Evolutionary conservation across 257 asterid species (phyloP), one percentile per base, ranked within the genome.

Genomic region (Petrea volubilis): DNA sequence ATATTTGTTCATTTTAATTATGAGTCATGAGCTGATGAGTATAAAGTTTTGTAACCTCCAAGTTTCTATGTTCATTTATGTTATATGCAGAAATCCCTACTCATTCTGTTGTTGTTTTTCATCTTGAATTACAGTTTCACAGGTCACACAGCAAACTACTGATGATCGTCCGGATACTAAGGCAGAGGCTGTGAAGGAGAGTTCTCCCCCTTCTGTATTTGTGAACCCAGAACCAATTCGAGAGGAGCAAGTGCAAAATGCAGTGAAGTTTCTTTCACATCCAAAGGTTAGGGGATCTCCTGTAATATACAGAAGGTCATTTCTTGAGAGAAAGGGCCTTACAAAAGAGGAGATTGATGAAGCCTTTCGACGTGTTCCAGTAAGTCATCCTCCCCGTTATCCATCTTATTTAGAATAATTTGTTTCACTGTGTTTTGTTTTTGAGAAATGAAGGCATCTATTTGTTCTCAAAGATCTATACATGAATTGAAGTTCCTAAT

Each of bases 281-380:
- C 98, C 99, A 64, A 95, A 85, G 72, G 99, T 95, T 60, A 90
- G 64, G 79, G 99, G 98, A 73, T 95, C 99, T 17, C 98, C 99
- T 18, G 91, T 95, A 65, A 84, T 88, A 40, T 84, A 95, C 67
- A 90, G 99, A 78, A 86, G 98, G 71, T 95, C 99, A 9, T 95
- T 95, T 92, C 99, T 95, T 24, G 99, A 95, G 90, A 83, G 87
- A 80, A 95, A 95, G 82, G 99, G 99, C 44, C 98, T 95, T 76
- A 90, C 99, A 2, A 95, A 87, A 82, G 99, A 92, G 88, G 99
- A 95, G 87, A 95, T 95, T 18, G 99, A 95, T 71, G 99, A 95
- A 81, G 96, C 99, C 73, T 95, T 95, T 75, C 92, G 90, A 46
- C 96, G 91, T 60, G 96, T 95, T 83, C 99, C 99, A 40, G 99